Conservation (phyloP, 164 flowering plant species). For the Litsea cubeba region DNA sequence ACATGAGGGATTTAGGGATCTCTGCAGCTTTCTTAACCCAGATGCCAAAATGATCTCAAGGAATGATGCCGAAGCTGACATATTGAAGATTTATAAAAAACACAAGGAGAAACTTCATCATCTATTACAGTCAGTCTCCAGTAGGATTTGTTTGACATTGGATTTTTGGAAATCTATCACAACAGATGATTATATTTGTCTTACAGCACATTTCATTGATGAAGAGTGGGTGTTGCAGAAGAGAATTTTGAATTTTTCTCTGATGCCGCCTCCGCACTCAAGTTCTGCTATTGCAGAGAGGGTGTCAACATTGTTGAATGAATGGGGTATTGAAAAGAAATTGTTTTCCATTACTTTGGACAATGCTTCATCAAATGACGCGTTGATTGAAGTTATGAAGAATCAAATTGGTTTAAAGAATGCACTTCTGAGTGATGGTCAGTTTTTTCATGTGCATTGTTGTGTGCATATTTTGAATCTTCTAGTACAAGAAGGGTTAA, state of each 20-base stretch:
- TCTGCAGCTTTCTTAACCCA: neutral
- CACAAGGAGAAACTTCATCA: neutral
- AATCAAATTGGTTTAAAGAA: neutral
- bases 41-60: neutral
- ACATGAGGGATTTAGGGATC: neutral
- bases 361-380: slow-evolving; percentile 1
- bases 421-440: neutral
- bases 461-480: slow-evolving; percentile 4
- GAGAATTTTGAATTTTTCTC: slow-evolving; percentile 7
- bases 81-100: neutral
- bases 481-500: slow-evolving; percentile 1
- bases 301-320: neutral
- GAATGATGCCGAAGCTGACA: neutral
- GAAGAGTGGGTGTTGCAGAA: slow-evolving; percentile 1
- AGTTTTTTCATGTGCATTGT: slow-evolving; percentile 12
- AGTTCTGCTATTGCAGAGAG: neutral
- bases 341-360: slow-evolving; percentile 7
- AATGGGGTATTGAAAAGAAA: slow-evolving; percentile 5
- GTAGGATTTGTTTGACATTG: neutral
- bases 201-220: slow-evolving; percentile 6
- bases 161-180: slow-evolving; percentile 1
- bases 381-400: neutral
- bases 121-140: neutral
- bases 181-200: slow-evolving; percentile 1
- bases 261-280: neutral